Evolutionary conservation across 495 filamentous ascomycete genomes (phyloP).

Genomic region (Letharia lupina): DNA sequence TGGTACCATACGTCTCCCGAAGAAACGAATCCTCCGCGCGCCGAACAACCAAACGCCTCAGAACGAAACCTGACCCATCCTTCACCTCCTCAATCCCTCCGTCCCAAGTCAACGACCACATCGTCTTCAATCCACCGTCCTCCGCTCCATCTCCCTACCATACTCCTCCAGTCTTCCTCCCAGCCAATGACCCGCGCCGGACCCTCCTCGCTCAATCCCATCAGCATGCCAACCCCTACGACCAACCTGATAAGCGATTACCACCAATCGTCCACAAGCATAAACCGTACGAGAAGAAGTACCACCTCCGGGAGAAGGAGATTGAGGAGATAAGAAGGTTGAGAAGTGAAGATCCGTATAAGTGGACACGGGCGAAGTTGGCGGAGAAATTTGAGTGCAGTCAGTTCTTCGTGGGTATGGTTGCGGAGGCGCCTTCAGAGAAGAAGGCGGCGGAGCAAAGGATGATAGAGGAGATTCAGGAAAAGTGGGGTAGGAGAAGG

Average conservation of each 20-base stretch:
- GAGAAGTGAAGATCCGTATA: conserved; percentile 55
- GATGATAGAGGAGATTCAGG: conserved; percentile 52
- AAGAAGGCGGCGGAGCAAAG: conserved; percentile 44
- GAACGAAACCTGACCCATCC: conserved; percentile 63
- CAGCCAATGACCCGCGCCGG: conserved; percentile 64
- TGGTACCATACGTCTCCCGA: conserved; percentile 26
- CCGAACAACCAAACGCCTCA: conserved; percentile 63
- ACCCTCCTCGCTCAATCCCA: conserved; percentile 39
- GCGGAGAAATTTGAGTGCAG: conserved; percentile 72
- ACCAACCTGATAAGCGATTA: conserved; percentile 30
- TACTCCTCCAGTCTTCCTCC: conserved; percentile 87
- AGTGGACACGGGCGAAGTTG: conserved; percentile 62
- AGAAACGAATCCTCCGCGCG: conserved; percentile 62
- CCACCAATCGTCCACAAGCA: conserved; percentile 49
- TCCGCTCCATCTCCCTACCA: conserved; percentile 70
- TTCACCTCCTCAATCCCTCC: conserved; percentile 44
- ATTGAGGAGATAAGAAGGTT: conserved; percentile 72
- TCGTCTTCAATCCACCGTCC: conserved; percentile 95
- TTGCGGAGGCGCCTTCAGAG: conserved; percentile 41
- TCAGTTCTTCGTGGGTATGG: conserved; percentile 58
- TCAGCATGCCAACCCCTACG: conserved; percentile 24
- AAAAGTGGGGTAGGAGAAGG: conserved; percentile 64
- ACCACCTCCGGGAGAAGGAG: conserved; percentile 67
- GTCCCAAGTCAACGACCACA: conserved; percentile 46
- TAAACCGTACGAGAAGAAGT: conserved; percentile 49